Base-by-base conservation (phyloP, 2,329 filamentous ascomycete genomes). In the Bipolaris gigantea region DNA sequence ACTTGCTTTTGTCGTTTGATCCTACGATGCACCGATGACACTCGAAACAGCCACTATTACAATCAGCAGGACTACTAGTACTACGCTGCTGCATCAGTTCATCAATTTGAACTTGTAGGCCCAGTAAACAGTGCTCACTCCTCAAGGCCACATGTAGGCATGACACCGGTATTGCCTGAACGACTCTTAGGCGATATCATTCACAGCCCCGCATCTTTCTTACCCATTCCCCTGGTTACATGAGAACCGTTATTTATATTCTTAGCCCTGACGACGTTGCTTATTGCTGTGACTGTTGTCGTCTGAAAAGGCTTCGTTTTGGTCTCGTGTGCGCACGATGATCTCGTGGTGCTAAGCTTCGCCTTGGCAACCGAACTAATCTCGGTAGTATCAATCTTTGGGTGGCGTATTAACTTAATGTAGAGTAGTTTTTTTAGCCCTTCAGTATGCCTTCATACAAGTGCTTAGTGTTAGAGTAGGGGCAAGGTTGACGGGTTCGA, bases 321-420 rank as follows among this genome's bases (percentile, higher is more conserved):
- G 47, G 46, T 48, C 46, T 48, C 46, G 46, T 48, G 46, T 40
- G 19, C 46, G 36, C 36, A 40, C n/a, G 30, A 33, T 27, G 46
- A 41, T 49, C 47, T 34, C 47, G 38, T 49, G 47, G 32, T 49
- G 30, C 38, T 49, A 41, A 48, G 46, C 36, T 41, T 40, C 36
- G 27, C 27, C 27, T 48, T 18, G 46, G 36, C 36, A 33, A 23
- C 16, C 27, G 13, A 36, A 32, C 36, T 48, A 48, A 16, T 11
- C 34, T 23, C 30, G 33, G 40, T 48, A 41, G 36, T 10, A 33
- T 33, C 13, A 33, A 33, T 30, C 23, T 34, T 41, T 27, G 30
- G 10, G 11, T 11, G 36, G 25, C 18, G 44, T 11, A 41, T 34
- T 34, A 40, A 15, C 46, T 18, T 11, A 25, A 48, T 41, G 6